phyloP scores from a whole-genome alignment of 805 yeast genomes.

The Middelhovenomyces tepae region DNA sequence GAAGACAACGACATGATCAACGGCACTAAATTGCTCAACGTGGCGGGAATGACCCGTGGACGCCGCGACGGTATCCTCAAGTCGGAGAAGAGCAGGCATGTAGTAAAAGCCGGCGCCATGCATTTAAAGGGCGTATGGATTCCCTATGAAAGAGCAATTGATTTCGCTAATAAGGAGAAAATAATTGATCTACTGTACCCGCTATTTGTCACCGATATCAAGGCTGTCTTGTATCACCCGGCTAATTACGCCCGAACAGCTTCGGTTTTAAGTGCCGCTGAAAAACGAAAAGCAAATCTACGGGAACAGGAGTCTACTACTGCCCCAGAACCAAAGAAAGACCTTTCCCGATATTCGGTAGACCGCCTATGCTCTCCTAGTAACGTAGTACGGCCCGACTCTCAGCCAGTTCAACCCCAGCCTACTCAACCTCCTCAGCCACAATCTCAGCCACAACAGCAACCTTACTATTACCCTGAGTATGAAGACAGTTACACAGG shows the following conservation, averaged over 20 bases:
- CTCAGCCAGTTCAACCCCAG: too few species aligned
- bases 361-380: too few species aligned
- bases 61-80: conserved; percentile 77
- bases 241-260: conserved; percentile 27
- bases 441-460: conserved; percentile 12
- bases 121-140: conserved; percentile 88
- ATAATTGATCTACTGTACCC: conserved; percentile 60
- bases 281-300: conserved; percentile 20
- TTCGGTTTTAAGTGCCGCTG: conserved; percentile 26
- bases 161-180: conserved; percentile 74
- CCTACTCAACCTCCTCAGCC: conserved; percentile 4
- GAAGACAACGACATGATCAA: conserved; percentile 81
- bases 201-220: conserved; percentile 65
- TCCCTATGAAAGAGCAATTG: conserved; percentile 73
- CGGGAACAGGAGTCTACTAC: conserved; percentile 4
- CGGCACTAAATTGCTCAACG: conserved; percentile 75
- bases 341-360: too few species aligned
- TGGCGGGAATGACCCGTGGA: conserved; percentile 82
- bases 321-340: conserved; percentile 2
- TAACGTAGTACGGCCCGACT: too few species aligned
- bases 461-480: too few species aligned
- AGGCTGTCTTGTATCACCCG: conserved; percentile 32
- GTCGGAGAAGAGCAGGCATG: conserved; percentile 67
- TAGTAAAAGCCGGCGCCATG: conserved; percentile 81
- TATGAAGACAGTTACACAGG: too few species aligned